phyloP scores from a whole-genome alignment of 225 moss, liverwort and hornwort genomes.

The Polytrichum commune region DNA sequence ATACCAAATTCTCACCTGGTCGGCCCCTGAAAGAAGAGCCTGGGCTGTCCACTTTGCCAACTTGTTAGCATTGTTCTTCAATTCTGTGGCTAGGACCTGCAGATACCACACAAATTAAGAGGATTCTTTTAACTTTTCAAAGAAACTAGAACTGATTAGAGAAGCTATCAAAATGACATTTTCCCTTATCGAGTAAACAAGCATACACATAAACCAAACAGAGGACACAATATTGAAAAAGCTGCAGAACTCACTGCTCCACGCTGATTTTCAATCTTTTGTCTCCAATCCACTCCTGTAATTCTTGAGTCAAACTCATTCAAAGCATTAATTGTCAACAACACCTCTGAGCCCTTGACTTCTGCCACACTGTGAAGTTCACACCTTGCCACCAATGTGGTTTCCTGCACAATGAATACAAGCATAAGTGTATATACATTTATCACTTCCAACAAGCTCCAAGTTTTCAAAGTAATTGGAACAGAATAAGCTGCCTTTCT shows the following conservation, averaged over 20 bases:
- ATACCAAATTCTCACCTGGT: slow-evolving; percentile 58
- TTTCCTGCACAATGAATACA: slow-evolving; percentile 50
- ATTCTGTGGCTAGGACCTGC: slow-evolving; percentile 92
- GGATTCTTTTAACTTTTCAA: not conserved
- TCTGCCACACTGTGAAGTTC: slow-evolving; percentile 96
- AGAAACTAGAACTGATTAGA: not conserved
- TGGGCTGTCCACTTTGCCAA: slow-evolving; percentile 99
- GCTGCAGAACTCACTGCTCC: slow-evolving; percentile 70
- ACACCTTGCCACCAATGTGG: slow-evolving; percentile 93
- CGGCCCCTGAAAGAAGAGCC: slow-evolving; percentile 94
- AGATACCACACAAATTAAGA: slow-evolving; percentile 7
- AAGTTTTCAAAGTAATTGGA: too few relatives aligned
- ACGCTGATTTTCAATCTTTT: slow-evolving; percentile 96
- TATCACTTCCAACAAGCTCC: too few relatives aligned
- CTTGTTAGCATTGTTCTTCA: slow-evolving; percentile 99
- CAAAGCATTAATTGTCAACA: slow-evolving; percentile 86
- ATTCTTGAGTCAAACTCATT: slow-evolving; percentile 98
- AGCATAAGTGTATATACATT: too few relatives aligned
- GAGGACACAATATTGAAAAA: not conserved
- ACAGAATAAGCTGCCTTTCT: too few relatives aligned
- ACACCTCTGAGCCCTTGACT: slow-evolving; percentile 86
- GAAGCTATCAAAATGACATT: too few relatives aligned
- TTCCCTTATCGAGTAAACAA: too few relatives aligned
- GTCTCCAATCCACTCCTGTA: slow-evolving; percentile 98
- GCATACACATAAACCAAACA: not conserved